Base-by-base conservation (phyloP, 441 rosid genomes). In the Omphalea diandra region DNA sequence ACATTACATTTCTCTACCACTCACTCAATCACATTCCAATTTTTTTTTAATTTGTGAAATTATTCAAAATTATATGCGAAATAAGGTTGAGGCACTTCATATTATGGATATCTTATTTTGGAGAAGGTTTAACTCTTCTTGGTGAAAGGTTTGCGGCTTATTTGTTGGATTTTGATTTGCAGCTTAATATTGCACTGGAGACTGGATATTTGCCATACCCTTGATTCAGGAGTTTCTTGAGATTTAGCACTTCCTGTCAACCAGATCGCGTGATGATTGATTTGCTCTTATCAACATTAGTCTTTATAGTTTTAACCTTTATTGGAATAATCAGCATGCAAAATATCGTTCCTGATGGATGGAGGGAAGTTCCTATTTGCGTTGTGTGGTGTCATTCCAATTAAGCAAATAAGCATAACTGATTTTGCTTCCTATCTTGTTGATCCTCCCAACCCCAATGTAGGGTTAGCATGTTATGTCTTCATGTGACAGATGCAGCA, bases 81-180 rank as follows among this genome's bases (percentile, higher is more conserved):
- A n/a, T n/a, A n/a, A 93, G 96, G 93, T 88, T 73, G 83, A 84
- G 76, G 59, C 54, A 72, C 57, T 88, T 33, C 79, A 86, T 29
- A 76, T 70, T 70, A 89, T 93, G 97, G 85, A 38, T 8, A 65
- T 77, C 82, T 49, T 75, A 78, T 70, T 93, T 93, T 80, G 98
- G 98, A 64, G 97, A 91, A 79, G 98, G 98, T 43, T 75, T 93
- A 81, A 90, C 98, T 72, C 93, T 91, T 69, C 80, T 88, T 63
- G 91, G 89, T 29, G 83, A 87, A 71, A 93, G 88, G 97, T 93
- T 54, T 15, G 85, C 55, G 17, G 33, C 5, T 20, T 29, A 40
- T 31, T 15, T 65, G 50, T 15, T 65, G 50, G 62, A 44, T 22
- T 71, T 68, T 11, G 4, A 31, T 2, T 54, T 32, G 22, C 2